A percentile compares a stretch with the other conserved stretches of the same genome.
Evolutionary conservation across 371 early-diverging fungal species (phyloP).

Genomic region (Zancudomyces culisetae): DNA sequence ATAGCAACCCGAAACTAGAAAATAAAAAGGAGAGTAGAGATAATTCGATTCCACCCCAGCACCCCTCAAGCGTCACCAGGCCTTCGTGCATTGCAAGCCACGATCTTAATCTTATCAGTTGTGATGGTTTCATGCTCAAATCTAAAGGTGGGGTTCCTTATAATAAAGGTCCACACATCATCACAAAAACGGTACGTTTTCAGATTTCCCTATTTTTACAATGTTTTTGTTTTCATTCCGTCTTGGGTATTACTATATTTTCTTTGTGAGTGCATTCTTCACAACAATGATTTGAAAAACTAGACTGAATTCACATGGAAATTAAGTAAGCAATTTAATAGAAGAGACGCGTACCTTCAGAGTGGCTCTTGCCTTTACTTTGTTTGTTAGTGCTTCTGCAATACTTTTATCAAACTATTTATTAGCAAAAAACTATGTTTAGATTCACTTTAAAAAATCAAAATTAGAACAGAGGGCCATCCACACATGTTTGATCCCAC

Average conservation of each 20-base stretch:
- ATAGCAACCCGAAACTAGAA: no score
- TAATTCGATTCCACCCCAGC: no score
- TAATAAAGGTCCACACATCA: conserved; percentile 92
- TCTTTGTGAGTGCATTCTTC: no score
- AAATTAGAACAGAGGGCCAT: no score
- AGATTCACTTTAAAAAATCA: no score
- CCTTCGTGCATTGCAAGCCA: conserved; percentile 58
- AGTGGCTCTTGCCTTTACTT: conserved; percentile 42
- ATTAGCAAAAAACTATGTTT: no score
- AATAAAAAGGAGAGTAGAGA: no score
- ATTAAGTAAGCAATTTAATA: conserved; percentile 15
- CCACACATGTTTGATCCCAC: no score
- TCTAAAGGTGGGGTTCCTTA: conserved; percentile 65
- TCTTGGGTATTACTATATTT: no score
- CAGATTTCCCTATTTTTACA: conserved; percentile 67
- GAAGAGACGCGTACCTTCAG: conserved; percentile 37
- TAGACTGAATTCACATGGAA: no score
- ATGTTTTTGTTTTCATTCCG: no score
- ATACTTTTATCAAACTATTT: conserved; percentile 50
- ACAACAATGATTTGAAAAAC: no score
- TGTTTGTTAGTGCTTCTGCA: conserved; percentile 43
- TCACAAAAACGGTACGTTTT: conserved; percentile 82
- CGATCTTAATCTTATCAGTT: conserved; percentile 79
- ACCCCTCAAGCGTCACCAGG: conserved; percentile 17
- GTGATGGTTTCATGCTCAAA: conserved; percentile 62